Percentiles rank a stretch among this genome's conserved stretches.
Conservation (phyloP, 768 basidiomycete genomes). For the Wakefieldia striispora region DNA sequence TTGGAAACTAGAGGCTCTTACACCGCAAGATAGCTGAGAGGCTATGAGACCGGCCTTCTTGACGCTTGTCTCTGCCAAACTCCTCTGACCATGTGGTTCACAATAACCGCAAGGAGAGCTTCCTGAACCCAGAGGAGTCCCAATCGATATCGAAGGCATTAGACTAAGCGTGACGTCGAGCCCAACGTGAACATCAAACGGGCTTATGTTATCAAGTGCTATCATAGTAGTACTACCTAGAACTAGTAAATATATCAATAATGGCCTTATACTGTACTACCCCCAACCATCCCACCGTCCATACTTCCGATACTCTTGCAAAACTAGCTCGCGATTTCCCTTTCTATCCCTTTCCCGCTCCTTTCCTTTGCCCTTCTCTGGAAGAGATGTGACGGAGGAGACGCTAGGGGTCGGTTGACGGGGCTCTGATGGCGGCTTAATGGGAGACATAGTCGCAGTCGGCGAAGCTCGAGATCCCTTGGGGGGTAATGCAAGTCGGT, state of each 20-base stretch:
- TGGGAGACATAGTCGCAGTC: conserved; percentile 40
- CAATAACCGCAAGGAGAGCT: conserved; percentile 67
- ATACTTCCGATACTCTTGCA: conserved; percentile 78
- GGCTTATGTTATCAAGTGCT: background rate
- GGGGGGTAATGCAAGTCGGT: conserved; percentile 67
- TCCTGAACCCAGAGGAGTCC: conserved; percentile 24
- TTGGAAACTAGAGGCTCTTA: conserved; percentile 21
- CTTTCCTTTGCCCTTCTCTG: conserved; percentile 55
- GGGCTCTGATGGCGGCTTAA: conserved; percentile 36
- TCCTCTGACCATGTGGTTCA: conserved; percentile 49
- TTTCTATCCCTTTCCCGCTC: conserved; percentile 53
- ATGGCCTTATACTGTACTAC: conserved; percentile 31
- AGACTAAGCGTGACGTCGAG: no score
- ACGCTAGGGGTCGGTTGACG: conserved; percentile 54
- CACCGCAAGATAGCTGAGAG: conserved; percentile 51
- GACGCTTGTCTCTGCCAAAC: conserved; percentile 38
- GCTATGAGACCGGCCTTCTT: conserved; percentile 51
- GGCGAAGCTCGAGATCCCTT: conserved; percentile 20
- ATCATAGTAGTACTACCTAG: no score
- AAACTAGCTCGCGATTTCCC: conserved; percentile 60
- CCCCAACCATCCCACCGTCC: conserved; percentile 92
- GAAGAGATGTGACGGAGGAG: conserved; percentile 47
- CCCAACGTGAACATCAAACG: no score
- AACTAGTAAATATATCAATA: no score
- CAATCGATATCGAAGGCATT: conserved; percentile 29